phyloP scores from a whole-genome alignment of 192 early-diverging fungal genomes.

The Funneliformis geosporum region DNA sequence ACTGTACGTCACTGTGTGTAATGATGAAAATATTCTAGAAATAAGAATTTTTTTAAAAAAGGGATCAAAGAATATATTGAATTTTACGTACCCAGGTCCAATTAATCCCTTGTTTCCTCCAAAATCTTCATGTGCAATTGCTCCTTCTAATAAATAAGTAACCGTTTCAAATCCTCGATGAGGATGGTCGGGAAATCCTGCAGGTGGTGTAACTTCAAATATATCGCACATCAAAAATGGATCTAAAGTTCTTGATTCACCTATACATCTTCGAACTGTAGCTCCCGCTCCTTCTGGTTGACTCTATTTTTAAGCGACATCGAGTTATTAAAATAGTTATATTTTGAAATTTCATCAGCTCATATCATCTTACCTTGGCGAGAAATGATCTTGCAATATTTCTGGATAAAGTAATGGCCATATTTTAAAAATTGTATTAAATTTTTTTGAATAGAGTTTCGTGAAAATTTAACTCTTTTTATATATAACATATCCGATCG shows the following conservation, averaged over 20 bases:
- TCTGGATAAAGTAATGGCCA: neutral
- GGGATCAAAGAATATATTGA: neutral
- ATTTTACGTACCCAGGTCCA: conserved; percentile 57
- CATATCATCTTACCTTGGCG: conserved; percentile 9
- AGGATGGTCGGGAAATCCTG: conserved; percentile 70
- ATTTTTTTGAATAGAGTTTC: too few relatives aligned
- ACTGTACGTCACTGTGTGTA: conserved; percentile 56
- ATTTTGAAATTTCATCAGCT: neutral
- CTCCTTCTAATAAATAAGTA: conserved; percentile 64
- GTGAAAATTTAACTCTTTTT: too few relatives aligned
- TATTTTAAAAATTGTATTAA: neutral
- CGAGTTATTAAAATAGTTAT: neutral
- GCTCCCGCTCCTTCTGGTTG: conserved; percentile 83
- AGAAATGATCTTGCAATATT: conserved; percentile 20
- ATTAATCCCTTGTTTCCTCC: conserved; percentile 70
- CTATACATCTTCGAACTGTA: conserved; percentile 76
- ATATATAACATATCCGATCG: too few relatives aligned
- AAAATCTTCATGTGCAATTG: conserved; percentile 74
- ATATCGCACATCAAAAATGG: conserved; percentile 91
- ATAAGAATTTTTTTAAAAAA: neutral
- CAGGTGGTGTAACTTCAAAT: conserved; percentile 46
- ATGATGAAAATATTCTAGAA: neutral
- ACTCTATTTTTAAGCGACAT: neutral
- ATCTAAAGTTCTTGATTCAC: conserved; percentile 68
- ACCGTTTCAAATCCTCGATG: conserved; percentile 85